phyloP scores from a whole-genome alignment of 768 basidiomycete species.

The Suillus bovinus region DNA sequence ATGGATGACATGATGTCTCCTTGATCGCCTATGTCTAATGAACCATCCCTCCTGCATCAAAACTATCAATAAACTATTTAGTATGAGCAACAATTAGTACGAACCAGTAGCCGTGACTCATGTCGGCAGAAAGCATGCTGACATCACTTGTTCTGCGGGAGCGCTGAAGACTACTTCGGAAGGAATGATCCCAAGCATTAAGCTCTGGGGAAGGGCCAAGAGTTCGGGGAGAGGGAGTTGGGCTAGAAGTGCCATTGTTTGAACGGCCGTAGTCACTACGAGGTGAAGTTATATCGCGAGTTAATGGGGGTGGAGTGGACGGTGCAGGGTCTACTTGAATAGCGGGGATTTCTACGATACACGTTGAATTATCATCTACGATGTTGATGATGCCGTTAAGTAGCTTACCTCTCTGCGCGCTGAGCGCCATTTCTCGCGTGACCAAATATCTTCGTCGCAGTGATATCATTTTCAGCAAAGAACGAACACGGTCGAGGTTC shows the following conservation, averaged over 20 bases:
- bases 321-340: slow-evolving; percentile 65
- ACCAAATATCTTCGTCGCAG: slow-evolving; percentile 68
- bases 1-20: slow-evolving; percentile 53
- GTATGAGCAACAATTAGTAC: slow-evolving; percentile 22
- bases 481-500: slow-evolving; percentile 82
- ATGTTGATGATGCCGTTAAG: neutral
- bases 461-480: slow-evolving; percentile 74
- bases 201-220: slow-evolving; percentile 20
- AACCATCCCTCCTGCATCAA: slow-evolving; percentile 16
- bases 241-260: slow-evolving; percentile 11
- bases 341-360: slow-evolving; percentile 59
- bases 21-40: slow-evolving; percentile 17
- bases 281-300: slow-evolving; percentile 57
- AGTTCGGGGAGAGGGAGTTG: slow-evolving; percentile 12
- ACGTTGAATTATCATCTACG: slow-evolving; percentile 10
- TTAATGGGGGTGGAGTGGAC: slow-evolving; percentile 47
- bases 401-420: slow-evolving; percentile 43
- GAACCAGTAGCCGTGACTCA: slow-evolving; percentile 49
- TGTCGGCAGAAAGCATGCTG: slow-evolving; percentile 59
- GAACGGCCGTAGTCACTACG: slow-evolving; percentile 10
- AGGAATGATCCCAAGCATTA: slow-evolving; percentile 39
- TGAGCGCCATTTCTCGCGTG: slow-evolving; percentile 43
- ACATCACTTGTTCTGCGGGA: slow-evolving; percentile 56
- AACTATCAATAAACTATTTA: neutral
- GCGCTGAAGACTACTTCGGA: slow-evolving; percentile 51